Conservation (phyloP, 495 filamentous ascomycete genomes). For the Aspergillus bertholletiae region DNA sequence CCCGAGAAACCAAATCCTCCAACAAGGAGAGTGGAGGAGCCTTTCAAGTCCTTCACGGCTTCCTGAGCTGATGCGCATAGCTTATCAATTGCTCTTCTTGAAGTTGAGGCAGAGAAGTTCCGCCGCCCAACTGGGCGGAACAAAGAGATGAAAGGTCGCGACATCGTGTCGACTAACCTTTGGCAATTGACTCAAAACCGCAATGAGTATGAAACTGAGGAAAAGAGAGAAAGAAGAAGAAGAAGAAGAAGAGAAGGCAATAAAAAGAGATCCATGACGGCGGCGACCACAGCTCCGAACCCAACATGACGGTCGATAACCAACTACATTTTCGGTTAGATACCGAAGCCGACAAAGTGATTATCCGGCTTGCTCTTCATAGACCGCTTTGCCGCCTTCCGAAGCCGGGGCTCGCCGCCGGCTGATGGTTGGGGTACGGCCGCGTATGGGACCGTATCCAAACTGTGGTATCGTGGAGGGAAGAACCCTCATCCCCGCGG, state of each 20-base stretch:
- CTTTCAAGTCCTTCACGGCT: constrained; percentile 71
- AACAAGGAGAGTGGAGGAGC: constrained; percentile 66
- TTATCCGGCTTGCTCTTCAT: constrained; percentile 12
- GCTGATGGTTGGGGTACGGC: neutral
- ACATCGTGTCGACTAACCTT: constrained; percentile 19
- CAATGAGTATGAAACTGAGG: constrained; percentile 5
- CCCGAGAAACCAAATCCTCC: constrained; percentile 85
- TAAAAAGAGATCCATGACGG: neutral
- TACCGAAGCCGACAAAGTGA: constrained; percentile 19
- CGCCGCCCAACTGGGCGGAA: constrained; percentile 42
- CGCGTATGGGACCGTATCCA: neutral
- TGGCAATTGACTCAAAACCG: constrained; percentile 1
- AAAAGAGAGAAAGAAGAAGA: constrained; percentile 1
- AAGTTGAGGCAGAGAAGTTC: constrained; percentile 61
- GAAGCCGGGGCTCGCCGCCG: constrained; percentile 10
- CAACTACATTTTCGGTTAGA: constrained; percentile 14
- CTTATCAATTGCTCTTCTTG: constrained; percentile 71
- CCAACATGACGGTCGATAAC: neutral
- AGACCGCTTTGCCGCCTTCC: constrained; percentile 15
- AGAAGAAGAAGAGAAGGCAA: constrained; percentile 1
- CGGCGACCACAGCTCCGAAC: neutral
- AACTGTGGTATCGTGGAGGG: neutral
- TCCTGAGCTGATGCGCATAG: constrained; percentile 65
- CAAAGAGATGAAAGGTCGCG: constrained; percentile 29
- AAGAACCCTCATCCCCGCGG: constrained; percentile 5